phyloP scores from a whole-genome alignment of 2,329 filamentous ascomycete species.

The Talaromyces islandicus region DNA sequence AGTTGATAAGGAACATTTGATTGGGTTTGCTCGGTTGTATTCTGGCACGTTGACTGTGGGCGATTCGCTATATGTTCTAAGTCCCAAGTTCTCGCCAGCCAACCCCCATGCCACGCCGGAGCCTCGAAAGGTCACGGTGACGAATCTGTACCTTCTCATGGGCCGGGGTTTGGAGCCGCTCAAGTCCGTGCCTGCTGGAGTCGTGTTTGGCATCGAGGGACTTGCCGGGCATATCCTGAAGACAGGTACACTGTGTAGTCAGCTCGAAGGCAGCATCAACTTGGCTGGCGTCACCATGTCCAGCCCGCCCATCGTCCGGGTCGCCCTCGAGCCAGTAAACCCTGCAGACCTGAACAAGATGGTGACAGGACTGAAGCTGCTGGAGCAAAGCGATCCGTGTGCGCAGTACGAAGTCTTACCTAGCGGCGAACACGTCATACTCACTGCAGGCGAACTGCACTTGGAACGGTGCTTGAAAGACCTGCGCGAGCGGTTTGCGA shows the following conservation, averaged over 20 bases:
- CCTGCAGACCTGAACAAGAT: conserved; percentile 90
- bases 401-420: conserved; percentile 90
- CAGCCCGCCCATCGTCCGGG: conserved; percentile 86
- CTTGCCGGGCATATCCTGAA: conserved; percentile 93
- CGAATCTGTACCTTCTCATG: conserved; percentile 91
- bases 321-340: conserved; percentile 88
- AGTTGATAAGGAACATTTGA: conserved; percentile 75
- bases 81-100: conserved; percentile 86
- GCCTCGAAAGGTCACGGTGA: conserved; percentile 77
- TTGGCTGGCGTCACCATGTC: conserved; percentile 76
- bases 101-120: conserved; percentile 65
- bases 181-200: conserved; percentile 79
- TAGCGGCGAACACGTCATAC: conserved; percentile 88
- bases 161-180: conserved; percentile 80
- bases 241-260: conserved; percentile 86
- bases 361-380: conserved; percentile 77
- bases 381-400: conserved; percentile 93
- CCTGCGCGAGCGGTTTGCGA: conserved; percentile 83
- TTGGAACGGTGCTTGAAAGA: conserved; percentile 91
- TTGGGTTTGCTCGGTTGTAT: conserved; percentile 91
- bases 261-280: conserved; percentile 79
- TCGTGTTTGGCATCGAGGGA: conserved; percentile 90
- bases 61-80: conserved; percentile 82
- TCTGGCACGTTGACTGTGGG: conserved; percentile 86
- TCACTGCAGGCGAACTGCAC: conserved; percentile 91